These are phyloP conservation scores for Aspergillus ostianus DNA, from an alignment of 495 filamentous ascomycete species.

Conservation along the genomic window DNA sequence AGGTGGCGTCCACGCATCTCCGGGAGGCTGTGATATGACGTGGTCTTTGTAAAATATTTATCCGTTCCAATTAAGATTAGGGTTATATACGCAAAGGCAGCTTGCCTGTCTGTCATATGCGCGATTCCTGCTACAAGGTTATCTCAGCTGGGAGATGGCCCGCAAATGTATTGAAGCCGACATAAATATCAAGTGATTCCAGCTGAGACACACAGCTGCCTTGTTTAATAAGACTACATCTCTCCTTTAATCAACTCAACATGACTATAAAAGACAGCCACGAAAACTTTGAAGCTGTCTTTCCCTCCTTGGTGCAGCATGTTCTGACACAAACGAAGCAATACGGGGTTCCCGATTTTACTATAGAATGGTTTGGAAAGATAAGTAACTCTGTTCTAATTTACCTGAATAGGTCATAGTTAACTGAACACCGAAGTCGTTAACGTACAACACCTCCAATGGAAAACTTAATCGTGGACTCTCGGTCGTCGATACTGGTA, in stretches of 20 bases:
- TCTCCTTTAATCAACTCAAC: neutral
- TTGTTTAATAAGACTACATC: too few relatives aligned
- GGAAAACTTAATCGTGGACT: conserved; percentile 93
- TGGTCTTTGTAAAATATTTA: too few relatives aligned
- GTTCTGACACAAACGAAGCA: neutral
- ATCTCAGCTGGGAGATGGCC: too few relatives aligned
- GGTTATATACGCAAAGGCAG: too few relatives aligned
- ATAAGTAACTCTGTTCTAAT: neutral
- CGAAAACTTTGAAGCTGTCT: neutral
- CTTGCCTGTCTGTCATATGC: too few relatives aligned
- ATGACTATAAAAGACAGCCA: neutral
- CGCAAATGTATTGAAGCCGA: too few relatives aligned
- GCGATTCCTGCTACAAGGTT: too few relatives aligned
- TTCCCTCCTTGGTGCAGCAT: neutral
- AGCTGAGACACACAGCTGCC: too few relatives aligned
- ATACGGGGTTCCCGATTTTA: neutral
- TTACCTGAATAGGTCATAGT: neutral
- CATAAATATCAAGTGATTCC: too few relatives aligned
- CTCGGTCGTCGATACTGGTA: conserved; percentile 80
- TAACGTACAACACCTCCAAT: conserved; percentile 37
- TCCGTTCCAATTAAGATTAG: too few relatives aligned
- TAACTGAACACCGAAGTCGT: neutral
- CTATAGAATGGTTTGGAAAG: neutral
- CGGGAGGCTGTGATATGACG: too few relatives aligned
- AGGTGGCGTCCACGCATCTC: too few relatives aligned